Base-by-base conservation (phyloP, 2,329 filamentous ascomycete species). In the Hymenotorrendiella dingleyae region DNA sequence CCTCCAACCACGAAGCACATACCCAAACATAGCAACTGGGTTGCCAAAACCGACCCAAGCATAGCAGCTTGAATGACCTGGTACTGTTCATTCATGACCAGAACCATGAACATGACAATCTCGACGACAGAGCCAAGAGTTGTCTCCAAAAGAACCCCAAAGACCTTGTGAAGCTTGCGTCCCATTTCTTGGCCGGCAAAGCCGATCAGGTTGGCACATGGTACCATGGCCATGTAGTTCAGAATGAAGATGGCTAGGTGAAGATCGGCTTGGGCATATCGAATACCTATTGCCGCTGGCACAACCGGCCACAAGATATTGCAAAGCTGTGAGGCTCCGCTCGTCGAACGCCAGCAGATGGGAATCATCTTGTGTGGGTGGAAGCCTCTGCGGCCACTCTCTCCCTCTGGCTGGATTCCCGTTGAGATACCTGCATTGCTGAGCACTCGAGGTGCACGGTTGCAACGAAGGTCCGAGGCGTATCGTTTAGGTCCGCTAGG, bases 11-110 rank as follows among this genome's bases (percentile, higher is more conserved):
- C 78, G 68, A 94, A 94, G 61, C 86, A 93, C 40, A 82, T 58
- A 0, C 88, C 88, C 20, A 94, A 65, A 54, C 87, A 94, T 1
- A 94, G 70, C 33, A 94, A 66, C 66, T 93, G 75, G 23, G 88
- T 94, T 10, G 88, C 86, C 24, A 94, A 64, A 33, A 94, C 84
- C 0, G 86, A 91, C 26, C 88, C 87, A 0, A 94, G 67, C 42
- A 94, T 90, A 20, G 88, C 87, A 40, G 86, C 86, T 58, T 87
- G 79, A 54, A 94, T 86, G 53, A 93, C 84, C n/a, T 74, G 71
- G 46, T 83, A 80, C 61, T 69, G 63, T 39, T 69, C 52, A 2
- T 68, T 63, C 9, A 61, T 62, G 4, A 93, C 71, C 33, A 94
- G 67, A 2, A 90, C 76, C 69, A 91, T 83, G 64, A 94, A 93